These are phyloP conservation scores for Poa pratensis DNA, from an alignment of 176 grass and related monocot genomes.

Conservation along the genomic window DNA sequence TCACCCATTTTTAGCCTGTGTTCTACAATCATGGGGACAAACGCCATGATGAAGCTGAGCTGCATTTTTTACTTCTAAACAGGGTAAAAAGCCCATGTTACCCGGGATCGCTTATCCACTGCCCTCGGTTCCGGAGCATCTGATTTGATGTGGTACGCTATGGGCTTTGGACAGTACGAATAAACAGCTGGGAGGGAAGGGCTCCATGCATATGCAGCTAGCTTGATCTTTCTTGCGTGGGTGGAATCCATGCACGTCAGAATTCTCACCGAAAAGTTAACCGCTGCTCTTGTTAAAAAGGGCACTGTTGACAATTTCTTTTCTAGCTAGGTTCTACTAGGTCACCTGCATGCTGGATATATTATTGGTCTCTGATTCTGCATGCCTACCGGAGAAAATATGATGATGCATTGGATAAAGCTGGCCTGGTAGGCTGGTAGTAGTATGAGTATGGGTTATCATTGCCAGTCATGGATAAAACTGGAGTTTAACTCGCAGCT, in stretches of 20 bases:
- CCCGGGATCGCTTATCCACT: slow-evolving; percentile 52
- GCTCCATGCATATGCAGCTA: slow-evolving; percentile 35
- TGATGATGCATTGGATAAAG: slow-evolving; percentile 47
- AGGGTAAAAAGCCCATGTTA: slow-evolving; percentile 58
- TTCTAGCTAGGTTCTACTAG: neutral
- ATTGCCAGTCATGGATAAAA: slow-evolving; percentile 50
- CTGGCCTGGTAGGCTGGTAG: neutral
- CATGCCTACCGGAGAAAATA: slow-evolving; percentile 44
- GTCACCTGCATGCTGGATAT: neutral
- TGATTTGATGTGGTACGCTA: slow-evolving; percentile 69
- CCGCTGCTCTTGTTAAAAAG: slow-evolving; percentile 30
- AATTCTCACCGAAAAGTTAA: slow-evolving; percentile 15
- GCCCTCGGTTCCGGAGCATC: slow-evolving; percentile 44
- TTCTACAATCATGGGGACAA: neutral
- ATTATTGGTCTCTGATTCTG: slow-evolving; percentile 37
- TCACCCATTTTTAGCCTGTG: slow-evolving; percentile 30
- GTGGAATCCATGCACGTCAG: slow-evolving; percentile 60
- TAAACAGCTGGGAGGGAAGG: slow-evolving; percentile 34
- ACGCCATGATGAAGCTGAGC: slow-evolving; percentile 12
- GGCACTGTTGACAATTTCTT: slow-evolving; percentile 31
- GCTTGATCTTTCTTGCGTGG: slow-evolving; percentile 46
- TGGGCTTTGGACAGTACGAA: too few relatives aligned
- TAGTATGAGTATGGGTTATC: slow-evolving; percentile 9
- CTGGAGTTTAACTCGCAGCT: slow-evolving; percentile 30
- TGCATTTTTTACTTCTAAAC: slow-evolving; percentile 11